Percentiles rank a stretch among this genome's conserved stretches.
Conservation (phyloP, 2,329 filamentous ascomycete genomes). For the Calonectria hongkongensis region DNA sequence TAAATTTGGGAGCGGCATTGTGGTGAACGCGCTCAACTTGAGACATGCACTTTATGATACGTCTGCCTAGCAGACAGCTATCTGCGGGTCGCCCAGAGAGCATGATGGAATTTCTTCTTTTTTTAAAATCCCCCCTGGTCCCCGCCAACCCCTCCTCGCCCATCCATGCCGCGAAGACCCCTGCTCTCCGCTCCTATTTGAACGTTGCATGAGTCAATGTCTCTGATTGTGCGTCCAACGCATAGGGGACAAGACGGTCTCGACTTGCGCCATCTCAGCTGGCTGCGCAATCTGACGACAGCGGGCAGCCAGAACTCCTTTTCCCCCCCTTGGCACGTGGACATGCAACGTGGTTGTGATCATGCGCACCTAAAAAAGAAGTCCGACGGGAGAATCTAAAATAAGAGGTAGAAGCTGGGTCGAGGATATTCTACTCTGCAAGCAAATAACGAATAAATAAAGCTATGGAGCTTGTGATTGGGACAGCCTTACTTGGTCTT, state of each 20-base stretch:
- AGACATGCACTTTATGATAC: slow-evolving; percentile 10
- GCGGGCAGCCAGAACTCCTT: not conserved
- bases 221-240: slow-evolving; percentile 5
- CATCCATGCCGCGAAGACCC: not conserved
- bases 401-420: too few species aligned
- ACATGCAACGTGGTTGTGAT: not conserved
- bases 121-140: not conserved
- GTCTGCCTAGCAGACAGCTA: not conserved
- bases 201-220: slow-evolving; percentile 16
- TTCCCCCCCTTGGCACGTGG: not conserved
- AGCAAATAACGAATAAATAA: too few species aligned
- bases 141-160: not conserved
- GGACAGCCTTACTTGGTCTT: not conserved
- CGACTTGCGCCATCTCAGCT: slow-evolving; percentile 12
- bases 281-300: slow-evolving; percentile 8
- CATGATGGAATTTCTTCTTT: slow-evolving; percentile 25
- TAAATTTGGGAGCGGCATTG: slow-evolving; percentile 21
- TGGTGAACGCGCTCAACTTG: slow-evolving; percentile 7
- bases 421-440: too few species aligned
- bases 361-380: slow-evolving; percentile 3
- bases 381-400: too few species aligned
- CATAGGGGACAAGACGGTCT: slow-evolving; percentile 9
- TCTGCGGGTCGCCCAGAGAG: slow-evolving; percentile 19
- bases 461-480: not conserved
- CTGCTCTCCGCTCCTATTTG: not conserved